A percentile compares a stretch with the other conserved stretches of the same genome.
Evolutionary conservation across 2,329 filamentous ascomycete genomes (phyloP).

Genomic region (Cryphonectria japonica): DNA sequence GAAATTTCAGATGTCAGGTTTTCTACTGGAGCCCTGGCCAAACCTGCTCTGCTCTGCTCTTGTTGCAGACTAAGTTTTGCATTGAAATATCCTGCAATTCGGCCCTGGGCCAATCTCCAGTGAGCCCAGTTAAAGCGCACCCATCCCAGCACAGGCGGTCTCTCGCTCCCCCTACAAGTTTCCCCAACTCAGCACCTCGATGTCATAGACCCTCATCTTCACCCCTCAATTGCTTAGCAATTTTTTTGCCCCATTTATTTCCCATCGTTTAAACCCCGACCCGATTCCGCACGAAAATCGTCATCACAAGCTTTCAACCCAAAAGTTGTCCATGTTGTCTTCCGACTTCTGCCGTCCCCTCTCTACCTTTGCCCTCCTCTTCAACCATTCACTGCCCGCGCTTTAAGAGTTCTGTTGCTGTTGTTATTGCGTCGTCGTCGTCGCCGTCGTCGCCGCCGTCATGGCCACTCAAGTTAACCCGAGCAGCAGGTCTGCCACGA

Average conservation of each 20-base stretch:
- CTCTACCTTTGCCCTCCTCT: constrained; percentile 28
- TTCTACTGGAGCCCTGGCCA: constrained; percentile 15
- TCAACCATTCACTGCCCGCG: constrained; percentile 14
- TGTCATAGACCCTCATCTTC: constrained; percentile 24
- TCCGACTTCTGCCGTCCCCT: constrained; percentile 30
- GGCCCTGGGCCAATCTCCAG: constrained; percentile 22
- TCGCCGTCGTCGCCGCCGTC: neutral
- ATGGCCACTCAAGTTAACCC: constrained; percentile 55
- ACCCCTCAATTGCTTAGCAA: constrained; percentile 30
- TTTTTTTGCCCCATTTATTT: constrained; percentile 25
- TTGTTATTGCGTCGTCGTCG: neutral
- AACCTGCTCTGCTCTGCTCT: neutral
- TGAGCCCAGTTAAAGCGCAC: constrained; percentile 1
- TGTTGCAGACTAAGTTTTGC: constrained; percentile 28
- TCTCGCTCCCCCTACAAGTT: constrained; percentile 23
- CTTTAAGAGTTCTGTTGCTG: constrained; percentile 16
- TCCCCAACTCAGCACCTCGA: constrained; percentile 27
- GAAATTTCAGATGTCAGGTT: constrained; percentile 15
- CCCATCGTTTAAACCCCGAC: constrained; percentile 29
- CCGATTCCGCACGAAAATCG: constrained; percentile 29
- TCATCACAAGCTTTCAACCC: constrained; percentile 31
- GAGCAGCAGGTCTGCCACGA: constrained; percentile 55
- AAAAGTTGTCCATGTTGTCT: constrained; percentile 27
- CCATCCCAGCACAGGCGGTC: constrained; percentile 11
- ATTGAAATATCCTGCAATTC: constrained; percentile 29